Evolutionary conservation across 306 rosid species (phyloP).

Genomic region (Crotalaria pallida): DNA sequence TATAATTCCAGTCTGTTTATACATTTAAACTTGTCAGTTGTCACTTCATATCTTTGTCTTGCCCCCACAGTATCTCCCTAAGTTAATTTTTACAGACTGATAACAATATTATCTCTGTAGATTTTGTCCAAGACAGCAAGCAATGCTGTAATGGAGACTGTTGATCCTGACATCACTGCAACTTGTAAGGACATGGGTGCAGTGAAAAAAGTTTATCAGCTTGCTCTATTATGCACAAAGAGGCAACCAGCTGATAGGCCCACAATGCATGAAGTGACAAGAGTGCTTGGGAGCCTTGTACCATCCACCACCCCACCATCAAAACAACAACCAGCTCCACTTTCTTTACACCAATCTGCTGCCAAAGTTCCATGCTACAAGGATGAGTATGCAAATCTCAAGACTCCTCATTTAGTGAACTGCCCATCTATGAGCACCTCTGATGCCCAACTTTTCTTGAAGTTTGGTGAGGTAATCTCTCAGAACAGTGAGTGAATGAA

Average conservation of each 20-base stretch:
- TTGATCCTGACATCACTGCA: slow-evolving; percentile 68
- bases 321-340: slow-evolving; percentile 22
- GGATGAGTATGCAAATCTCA: slow-evolving; percentile 82
- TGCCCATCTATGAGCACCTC: slow-evolving; percentile 89
- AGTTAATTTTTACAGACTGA: not conserved
- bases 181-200: slow-evolving; percentile 82
- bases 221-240: slow-evolving; percentile 83
- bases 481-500: slow-evolving; percentile 72
- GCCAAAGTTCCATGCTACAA: slow-evolving; percentile 52
- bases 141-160: slow-evolving; percentile 92
- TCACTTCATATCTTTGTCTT: not conserved
- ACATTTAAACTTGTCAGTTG: not conserved
- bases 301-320: slow-evolving; percentile 25
- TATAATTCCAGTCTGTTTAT: not conserved
- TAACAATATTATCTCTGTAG: slow-evolving; percentile 25
- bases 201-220: slow-evolving; percentile 74
- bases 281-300: slow-evolving; percentile 60
- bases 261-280: slow-evolving; percentile 84
- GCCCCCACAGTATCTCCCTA: not conserved
- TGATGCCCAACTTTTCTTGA: slow-evolving; percentile 83
- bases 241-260: slow-evolving; percentile 77
- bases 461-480: slow-evolving; percentile 92
- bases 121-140: slow-evolving; percentile 76
- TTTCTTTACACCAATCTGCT: slow-evolving; percentile 37
- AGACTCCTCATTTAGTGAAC: slow-evolving; percentile 65